These are phyloP conservation scores for Penicillium maclennaniae DNA, from an alignment of 495 filamentous ascomycete genomes.

Conservation along the genomic window DNA sequence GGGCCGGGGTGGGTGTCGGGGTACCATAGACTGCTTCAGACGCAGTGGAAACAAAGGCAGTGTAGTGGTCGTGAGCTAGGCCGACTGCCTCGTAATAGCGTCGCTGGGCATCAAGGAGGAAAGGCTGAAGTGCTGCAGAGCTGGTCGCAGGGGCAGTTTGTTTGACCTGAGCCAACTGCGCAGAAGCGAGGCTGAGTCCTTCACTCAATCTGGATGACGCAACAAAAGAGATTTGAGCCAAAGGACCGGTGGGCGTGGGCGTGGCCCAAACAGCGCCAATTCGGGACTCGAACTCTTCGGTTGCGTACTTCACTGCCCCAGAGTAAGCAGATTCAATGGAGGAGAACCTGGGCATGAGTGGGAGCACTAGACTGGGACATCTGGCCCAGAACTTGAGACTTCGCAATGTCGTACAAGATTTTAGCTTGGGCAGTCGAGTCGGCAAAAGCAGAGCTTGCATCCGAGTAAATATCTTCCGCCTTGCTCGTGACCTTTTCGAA, in stretches of 20 bases:
- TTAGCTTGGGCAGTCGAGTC: slow-evolving; percentile 57
- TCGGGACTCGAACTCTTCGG: slow-evolving; percentile 45
- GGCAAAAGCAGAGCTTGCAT: slow-evolving; percentile 58
- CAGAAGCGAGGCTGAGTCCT: slow-evolving; percentile 59
- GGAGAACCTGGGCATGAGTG: slow-evolving; percentile 56
- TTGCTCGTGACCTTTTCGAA: slow-evolving; percentile 49
- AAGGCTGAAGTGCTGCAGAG: slow-evolving; percentile 50
- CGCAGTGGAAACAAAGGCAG: slow-evolving; percentile 66
- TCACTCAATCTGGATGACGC: slow-evolving; percentile 62
- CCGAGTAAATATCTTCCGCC: slow-evolving; percentile 47
- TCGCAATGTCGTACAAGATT: slow-evolving; percentile 61
- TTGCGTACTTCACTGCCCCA: slow-evolving; percentile 58
- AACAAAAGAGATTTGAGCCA: slow-evolving; percentile 59
- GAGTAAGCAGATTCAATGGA: slow-evolving; percentile 69
- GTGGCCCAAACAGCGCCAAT: slow-evolving; percentile 17
- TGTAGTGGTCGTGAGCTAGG: slow-evolving; percentile 71
- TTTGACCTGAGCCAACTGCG: slow-evolving; percentile 52
- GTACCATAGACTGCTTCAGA: slow-evolving; percentile 52
- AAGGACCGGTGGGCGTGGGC: slow-evolving; percentile 42
- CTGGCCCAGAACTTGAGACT: slow-evolving; percentile 59
- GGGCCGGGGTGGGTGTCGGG: slow-evolving; percentile 42
- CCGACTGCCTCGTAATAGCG: slow-evolving; percentile 78
- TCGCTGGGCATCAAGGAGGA: slow-evolving; percentile 57
- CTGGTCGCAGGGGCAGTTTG: slow-evolving; percentile 55
- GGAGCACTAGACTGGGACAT: slow-evolving; percentile 64